A percentile compares a stretch with the other conserved stretches of the same genome.
Conservation (phyloP, 2,329 filamentous ascomycete species). For the Beauveria scarabaeidicola region DNA sequence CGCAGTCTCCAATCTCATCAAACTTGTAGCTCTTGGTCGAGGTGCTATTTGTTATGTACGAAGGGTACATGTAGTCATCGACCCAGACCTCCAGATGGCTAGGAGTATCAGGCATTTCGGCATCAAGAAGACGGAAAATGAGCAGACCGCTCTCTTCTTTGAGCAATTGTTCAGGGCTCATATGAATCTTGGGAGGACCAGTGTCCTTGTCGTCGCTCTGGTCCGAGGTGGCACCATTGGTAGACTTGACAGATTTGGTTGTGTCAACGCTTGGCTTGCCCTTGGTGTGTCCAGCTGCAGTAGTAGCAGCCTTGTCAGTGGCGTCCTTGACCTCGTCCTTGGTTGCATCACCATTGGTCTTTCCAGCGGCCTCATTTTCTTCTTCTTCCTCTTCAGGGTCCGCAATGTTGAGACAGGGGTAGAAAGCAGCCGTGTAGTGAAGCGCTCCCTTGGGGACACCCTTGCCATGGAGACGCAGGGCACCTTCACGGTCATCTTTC, state of each 20-base stretch:
- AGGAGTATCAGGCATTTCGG: conserved; percentile 67
- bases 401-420: conserved; percentile 75
- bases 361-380: conserved; percentile 28
- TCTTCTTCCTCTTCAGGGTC: conserved; percentile 82
- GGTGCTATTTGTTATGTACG: conserved; percentile 73
- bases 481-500: conserved; percentile 58
- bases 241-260: conserved; percentile 1
- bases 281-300: conserved; percentile 29
- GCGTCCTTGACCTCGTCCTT: conserved; percentile 34
- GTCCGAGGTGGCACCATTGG: conserved; percentile 30
- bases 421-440: conserved; percentile 80
- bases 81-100: conserved; percentile 81
- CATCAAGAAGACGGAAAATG: conserved; percentile 90
- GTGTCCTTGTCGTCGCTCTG: conserved; percentile 29
- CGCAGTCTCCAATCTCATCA: conserved; percentile 89
- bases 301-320: conserved; percentile 21
- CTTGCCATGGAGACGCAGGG: conserved; percentile 66
- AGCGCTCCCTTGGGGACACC: conserved; percentile 70
- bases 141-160: conserved; percentile 86
- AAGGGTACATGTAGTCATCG: conserved; percentile 89
- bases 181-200: conserved; percentile 63
- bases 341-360: conserved; percentile 13
- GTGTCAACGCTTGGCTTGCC: conserved; percentile 30
- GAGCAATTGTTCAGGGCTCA: conserved; percentile 71
- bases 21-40: conserved; percentile 62